A percentile compares a stretch with the other conserved stretches of the same genome.
phyloP scores from a whole-genome alignment of 441 rosid species.

The Brassica balearica region DNA sequence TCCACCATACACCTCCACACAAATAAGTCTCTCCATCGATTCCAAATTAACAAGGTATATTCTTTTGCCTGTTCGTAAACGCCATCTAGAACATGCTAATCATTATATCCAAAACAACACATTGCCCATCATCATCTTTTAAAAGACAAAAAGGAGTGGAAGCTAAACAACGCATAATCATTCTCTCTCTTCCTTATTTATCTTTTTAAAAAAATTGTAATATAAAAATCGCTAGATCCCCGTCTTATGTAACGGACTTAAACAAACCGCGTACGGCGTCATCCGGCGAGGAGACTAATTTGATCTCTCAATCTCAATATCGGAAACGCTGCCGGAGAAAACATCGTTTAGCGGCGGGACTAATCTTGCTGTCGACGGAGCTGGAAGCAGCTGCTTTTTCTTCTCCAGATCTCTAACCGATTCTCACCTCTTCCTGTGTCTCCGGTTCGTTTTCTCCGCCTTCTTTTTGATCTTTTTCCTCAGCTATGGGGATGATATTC shows the following conservation, averaged over 20 bases:
- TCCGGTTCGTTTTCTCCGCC: constrained; percentile 35
- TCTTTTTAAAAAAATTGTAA: not conserved
- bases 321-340: constrained; percentile 21
- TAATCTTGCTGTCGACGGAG: constrained; percentile 14
- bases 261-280: constrained; percentile 33
- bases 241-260: constrained; percentile 25
- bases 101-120: constrained; percentile 8
- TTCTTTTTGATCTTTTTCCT: constrained; percentile 19
- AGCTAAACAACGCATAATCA: constrained; percentile 7
- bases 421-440: not conserved
- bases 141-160: not conserved
- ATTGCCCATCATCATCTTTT: not conserved
- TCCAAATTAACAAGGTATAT: too few species aligned
- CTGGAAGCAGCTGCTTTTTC: constrained; percentile 33
- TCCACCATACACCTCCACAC: too few species aligned
- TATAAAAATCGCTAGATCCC: constrained; percentile 22
- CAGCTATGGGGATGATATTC: not conserved
- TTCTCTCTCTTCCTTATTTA: not conserved
- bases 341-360: constrained; percentile 6
- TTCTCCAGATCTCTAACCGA: constrained; percentile 28
- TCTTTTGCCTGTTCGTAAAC: not conserved
- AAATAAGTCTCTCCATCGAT: too few species aligned
- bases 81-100: not conserved
- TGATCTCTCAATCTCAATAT: not conserved
- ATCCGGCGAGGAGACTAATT: constrained; percentile 29